Conservation (phyloP, 2,329 filamentous ascomycete species). For the Trichophyton simii region DNA sequence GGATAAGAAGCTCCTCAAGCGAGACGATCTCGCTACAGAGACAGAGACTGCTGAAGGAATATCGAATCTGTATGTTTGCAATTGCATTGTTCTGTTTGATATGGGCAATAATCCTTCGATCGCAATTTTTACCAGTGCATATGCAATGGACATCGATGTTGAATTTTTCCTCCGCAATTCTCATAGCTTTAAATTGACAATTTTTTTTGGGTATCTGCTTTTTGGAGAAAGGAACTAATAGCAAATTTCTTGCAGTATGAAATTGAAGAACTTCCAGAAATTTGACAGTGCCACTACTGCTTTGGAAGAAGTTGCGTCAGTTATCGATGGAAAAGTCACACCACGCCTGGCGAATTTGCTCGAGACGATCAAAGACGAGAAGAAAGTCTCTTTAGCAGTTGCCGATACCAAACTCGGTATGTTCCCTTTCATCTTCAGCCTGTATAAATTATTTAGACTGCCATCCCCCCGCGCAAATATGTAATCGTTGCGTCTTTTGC, state of each 20-base stretch:
- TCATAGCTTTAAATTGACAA: neutral
- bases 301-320: conserved; percentile 74
- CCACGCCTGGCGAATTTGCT: conserved; percentile 71
- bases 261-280: conserved; percentile 94
- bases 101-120: neutral
- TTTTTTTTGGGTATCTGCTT: neutral
- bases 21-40: conserved; percentile 64
- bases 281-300: conserved; percentile 88
- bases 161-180: neutral
- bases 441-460: neutral
- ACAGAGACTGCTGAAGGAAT: conserved; percentile 70
- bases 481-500: neutral
- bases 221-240: conserved; percentile 5
- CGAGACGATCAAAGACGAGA: conserved; percentile 87
- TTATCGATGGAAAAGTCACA: conserved; percentile 91
- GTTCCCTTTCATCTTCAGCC: neutral
- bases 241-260: conserved; percentile 47
- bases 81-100: neutral
- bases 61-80: conserved; percentile 60
- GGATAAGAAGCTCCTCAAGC: conserved; percentile 95
- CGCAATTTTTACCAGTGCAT: too few relatives aligned
- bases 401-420: conserved; percentile 76
- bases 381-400: conserved; percentile 88
- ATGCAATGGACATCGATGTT: too few relatives aligned
- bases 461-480: neutral